Conservation (phyloP, 192 early-diverging fungal genomes). For the Backusella circina region DNA sequence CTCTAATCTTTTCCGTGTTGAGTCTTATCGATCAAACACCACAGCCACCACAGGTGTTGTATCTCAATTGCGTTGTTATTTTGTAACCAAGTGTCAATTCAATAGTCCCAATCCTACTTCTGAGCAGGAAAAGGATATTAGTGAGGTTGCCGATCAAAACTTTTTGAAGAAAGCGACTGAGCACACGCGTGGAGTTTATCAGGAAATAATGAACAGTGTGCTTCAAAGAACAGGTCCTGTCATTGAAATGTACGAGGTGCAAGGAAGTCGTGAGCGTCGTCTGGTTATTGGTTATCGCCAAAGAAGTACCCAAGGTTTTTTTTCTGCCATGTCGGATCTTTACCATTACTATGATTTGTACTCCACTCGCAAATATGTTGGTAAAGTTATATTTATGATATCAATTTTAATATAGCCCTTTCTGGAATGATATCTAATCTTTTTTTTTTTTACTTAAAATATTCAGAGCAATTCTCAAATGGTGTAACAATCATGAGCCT, state of each 20-base stretch:
- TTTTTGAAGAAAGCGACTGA: slow-evolving; percentile 95
- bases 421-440: neutral
- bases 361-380: slow-evolving; percentile 96
- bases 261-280: slow-evolving; percentile 83
- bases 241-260: slow-evolving; percentile 87
- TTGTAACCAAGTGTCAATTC: slow-evolving; percentile 89
- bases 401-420: slow-evolving; percentile 2
- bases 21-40: slow-evolving; percentile 93
- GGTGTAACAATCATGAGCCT: slow-evolving; percentile 93
- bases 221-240: slow-evolving; percentile 92
- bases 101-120: slow-evolving; percentile 76
- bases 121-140: slow-evolving; percentile 74
- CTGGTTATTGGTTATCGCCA: slow-evolving; percentile 92
- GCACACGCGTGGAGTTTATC: slow-evolving; percentile 87
- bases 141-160: slow-evolving; percentile 80
- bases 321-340: slow-evolving; percentile 93
- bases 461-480: slow-evolving; percentile 98
- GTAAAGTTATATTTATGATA: slow-evolving; percentile 26
- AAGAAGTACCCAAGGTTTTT: slow-evolving; percentile 85
- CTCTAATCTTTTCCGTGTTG: slow-evolving; percentile 79
- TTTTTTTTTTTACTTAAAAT: neutral
- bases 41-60: slow-evolving; percentile 76
- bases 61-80: slow-evolving; percentile 91
- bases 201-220: slow-evolving; percentile 81
- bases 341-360: slow-evolving; percentile 98